These are phyloP conservation scores for Gautieria morchelliformis DNA, from an alignment of 768 basidiomycete genomes.

Conservation along the genomic window DNA sequence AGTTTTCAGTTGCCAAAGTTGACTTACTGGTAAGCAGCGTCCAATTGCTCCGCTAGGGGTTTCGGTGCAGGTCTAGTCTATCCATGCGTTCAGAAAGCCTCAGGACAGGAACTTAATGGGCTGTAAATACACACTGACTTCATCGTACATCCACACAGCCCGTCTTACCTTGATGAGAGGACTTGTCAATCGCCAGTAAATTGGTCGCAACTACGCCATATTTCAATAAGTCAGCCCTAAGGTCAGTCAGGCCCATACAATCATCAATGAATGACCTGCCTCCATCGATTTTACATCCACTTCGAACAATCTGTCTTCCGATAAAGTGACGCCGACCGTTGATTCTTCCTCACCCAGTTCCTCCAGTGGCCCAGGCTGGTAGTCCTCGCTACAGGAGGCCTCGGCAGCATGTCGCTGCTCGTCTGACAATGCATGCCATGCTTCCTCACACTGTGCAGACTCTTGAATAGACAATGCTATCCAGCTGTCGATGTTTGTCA, in stretches of 20 bases:
- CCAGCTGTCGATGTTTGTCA: constrained; percentile 11
- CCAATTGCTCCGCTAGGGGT: constrained; percentile 26
- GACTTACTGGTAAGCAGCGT: constrained; percentile 26
- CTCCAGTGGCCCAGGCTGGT: background rate
- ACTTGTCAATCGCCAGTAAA: constrained; percentile 31
- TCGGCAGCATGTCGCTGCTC: constrained; percentile 7
- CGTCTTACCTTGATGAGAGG: constrained; percentile 26
- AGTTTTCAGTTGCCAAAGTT: background rate
- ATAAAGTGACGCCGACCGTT: constrained; percentile 16
- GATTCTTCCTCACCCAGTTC: constrained; percentile 12
- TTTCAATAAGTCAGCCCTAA: too few relatives aligned
- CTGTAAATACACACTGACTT: constrained; percentile 13
- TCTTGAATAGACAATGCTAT: constrained; percentile 17
- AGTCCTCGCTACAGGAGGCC: too few relatives aligned
- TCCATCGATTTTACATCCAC: constrained; percentile 20
- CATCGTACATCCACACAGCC: constrained; percentile 30
- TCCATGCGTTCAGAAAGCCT: background rate
- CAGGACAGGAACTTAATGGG: background rate
- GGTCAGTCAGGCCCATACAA: background rate
- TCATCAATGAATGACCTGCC: constrained; percentile 8
- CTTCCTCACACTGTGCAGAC: constrained; percentile 17
- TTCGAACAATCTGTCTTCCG: constrained; percentile 18
- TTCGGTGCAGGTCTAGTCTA: constrained; percentile 27
- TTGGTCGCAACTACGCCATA: constrained; percentile 21
- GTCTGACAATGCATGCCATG: constrained; percentile 14